Base-by-base conservation (phyloP, 345 rosid species). In the Excoecaria cochinchinensis region DNA sequence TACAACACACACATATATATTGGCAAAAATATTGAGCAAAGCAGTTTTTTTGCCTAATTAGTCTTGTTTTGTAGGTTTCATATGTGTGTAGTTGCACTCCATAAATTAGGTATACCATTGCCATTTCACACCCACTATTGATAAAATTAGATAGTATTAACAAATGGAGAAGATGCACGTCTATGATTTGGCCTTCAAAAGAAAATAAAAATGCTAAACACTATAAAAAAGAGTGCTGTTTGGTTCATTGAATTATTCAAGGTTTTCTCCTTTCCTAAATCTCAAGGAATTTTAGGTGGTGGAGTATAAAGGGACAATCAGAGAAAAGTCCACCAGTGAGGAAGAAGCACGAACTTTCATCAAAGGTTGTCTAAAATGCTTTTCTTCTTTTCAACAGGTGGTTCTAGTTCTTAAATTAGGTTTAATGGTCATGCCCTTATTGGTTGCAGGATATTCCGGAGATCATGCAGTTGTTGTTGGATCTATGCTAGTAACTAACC, bases 321-420 rank as follows among this genome's bases (percentile, higher is more conserved):
- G 79, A 76, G 83, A 80, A 67, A 80, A 80, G 60, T 79, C 83
- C 42, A 52, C 40, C 57, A 72, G 70, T 44, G 57, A 72, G 74
- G 79, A 80, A 67, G 83, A 80, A 73, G 79, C 76, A 38, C 77
- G 83, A 53, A 47, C 69, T 58, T 80, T 80, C 60, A 80, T 80
- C 53, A 80, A 76, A 80, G 83, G 83, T 80, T 75, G 19, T 50
- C 48, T 25, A 56, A 68, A 51, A 21, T 21, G 12, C 61, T 48
- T 39, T 78, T 66, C 38, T 22, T 6, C 8, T 25, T n/a, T 21
- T 66, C 63, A 21, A 17, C 74, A 63, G 53, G 40, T 15, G 15
- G 15, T 42, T 60, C 22, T 31, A 16, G 53, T 39, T 38, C 46
- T 74, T 12, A 17, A 39, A 24, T 44, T 24, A 2, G 14, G 47